Conservation (phyloP, 2,329 filamentous ascomycete genomes). For the Epicoccum sorghinum region DNA sequence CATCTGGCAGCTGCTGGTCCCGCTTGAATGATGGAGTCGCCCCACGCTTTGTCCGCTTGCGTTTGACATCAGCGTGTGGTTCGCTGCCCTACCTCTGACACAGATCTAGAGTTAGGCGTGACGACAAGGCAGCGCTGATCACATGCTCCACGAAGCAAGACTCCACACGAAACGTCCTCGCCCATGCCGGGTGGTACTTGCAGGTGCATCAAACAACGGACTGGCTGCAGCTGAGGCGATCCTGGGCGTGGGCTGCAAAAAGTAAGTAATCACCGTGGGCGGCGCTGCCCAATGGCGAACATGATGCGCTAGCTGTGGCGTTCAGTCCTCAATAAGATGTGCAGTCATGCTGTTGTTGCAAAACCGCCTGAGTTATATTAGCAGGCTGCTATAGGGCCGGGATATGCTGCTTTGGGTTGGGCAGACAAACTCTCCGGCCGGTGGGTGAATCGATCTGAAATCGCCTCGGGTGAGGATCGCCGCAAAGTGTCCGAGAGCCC, state of each 20-base stretch:
- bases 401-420: conserved; percentile 28
- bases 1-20: conserved; percentile 30
- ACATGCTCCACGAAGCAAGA: conserved; percentile 1
- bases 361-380: conserved; percentile 33
- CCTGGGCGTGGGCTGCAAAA: conserved; percentile 20
- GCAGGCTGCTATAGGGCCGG: conserved; percentile 29
- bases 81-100: not conserved
- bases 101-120: no score
- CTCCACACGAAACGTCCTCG: conserved; percentile 4
- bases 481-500: conserved; percentile 43
- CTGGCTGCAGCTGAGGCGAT: conserved; percentile 33
- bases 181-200: conserved; percentile 18
- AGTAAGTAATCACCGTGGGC: conserved; percentile 22
- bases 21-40: conserved; percentile 20
- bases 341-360: conserved; percentile 29
- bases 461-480: conserved; percentile 40
- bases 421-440: conserved; percentile 44
- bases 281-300: conserved; percentile 25
- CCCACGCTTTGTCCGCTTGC: conserved; percentile 28
- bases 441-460: conserved; percentile 23
- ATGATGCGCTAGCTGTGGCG: conserved; percentile 32
- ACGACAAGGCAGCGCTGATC: not conserved
- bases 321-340: conserved; percentile 28
- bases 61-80: conserved; percentile 4
- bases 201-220: conserved; percentile 36